Percentiles rank a stretch among this genome's conserved stretches.
Conservation (phyloP, 2,329 filamentous ascomycete genomes). For the Diaporthe destruens region DNA sequence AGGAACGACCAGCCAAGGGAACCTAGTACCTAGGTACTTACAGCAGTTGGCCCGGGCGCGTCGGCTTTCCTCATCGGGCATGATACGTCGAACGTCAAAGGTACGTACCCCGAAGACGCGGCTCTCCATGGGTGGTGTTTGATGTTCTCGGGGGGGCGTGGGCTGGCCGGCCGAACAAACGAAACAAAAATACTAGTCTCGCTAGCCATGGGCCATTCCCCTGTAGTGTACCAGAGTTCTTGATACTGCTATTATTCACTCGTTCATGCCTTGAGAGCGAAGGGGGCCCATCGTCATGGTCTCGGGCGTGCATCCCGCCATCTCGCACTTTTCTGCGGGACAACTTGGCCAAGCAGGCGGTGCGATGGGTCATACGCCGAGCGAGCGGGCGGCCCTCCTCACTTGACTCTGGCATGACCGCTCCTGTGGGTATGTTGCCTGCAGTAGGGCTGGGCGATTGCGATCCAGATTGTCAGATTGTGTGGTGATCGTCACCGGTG, state of each 20-base stretch:
- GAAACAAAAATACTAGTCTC: conserved; percentile 27
- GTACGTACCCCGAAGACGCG: not conserved
- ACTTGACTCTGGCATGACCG: conserved; percentile 13
- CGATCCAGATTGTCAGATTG: conserved; percentile 15
- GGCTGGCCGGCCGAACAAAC: conserved; percentile 2
- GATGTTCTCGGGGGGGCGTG: conserved; percentile 12
- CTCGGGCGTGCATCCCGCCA: not conserved
- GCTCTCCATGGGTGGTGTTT: conserved; percentile 6
- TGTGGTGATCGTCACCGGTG: not conserved
- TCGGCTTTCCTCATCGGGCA: conserved; percentile 24
- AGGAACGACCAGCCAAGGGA: not conserved
- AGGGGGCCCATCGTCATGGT: no score
- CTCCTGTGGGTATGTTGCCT: conserved; percentile 7
- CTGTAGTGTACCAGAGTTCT: not conserved
- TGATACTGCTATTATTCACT: no score
- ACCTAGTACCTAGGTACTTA: no score
- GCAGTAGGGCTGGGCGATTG: conserved; percentile 24
- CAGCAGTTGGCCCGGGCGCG: not conserved
- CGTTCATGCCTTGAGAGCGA: no score
- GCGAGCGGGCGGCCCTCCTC: not conserved
- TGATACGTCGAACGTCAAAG: conserved; percentile 7
- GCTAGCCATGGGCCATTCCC: not conserved
- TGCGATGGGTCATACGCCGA: no score
- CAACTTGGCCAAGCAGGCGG: conserved; percentile 15
- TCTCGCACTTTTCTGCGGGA: conserved; percentile 36